Evolutionary conservation across 345 rosid genomes (phyloP).

Genomic region (Citrus sinensis): DVS_A1.0 CM039166.1:20416001-20416500

Average conservation of each 20-base stretch:
- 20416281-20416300: constrained; percentile 53
- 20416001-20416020: neutral
- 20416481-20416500: constrained; percentile 82
- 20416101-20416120: constrained; percentile 10
- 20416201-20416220: constrained; percentile 67
- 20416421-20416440: neutral
- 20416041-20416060: constrained; percentile 52
- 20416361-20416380: neutral
- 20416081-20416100: constrained; percentile 30
- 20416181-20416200: constrained; percentile 69
- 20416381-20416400: constrained; percentile 12
- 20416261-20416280: constrained; percentile 8
- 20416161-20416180: constrained; percentile 58
- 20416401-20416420: neutral
- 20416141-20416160: constrained; percentile 44
- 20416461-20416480: constrained; percentile 48
- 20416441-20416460: constrained; percentile 68
- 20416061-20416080: constrained; percentile 36
- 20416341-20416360: constrained; percentile 15
- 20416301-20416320: constrained; percentile 63
- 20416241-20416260: neutral
- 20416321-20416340: constrained; percentile 88
- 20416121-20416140: constrained; percentile 21
- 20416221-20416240: constrained; percentile 9
- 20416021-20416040: constrained; percentile 26